These are phyloP conservation scores for Saposhnikovia divaricata DNA, from an alignment of 129 eudicot genomes.

Conservation along the genomic window DNA sequence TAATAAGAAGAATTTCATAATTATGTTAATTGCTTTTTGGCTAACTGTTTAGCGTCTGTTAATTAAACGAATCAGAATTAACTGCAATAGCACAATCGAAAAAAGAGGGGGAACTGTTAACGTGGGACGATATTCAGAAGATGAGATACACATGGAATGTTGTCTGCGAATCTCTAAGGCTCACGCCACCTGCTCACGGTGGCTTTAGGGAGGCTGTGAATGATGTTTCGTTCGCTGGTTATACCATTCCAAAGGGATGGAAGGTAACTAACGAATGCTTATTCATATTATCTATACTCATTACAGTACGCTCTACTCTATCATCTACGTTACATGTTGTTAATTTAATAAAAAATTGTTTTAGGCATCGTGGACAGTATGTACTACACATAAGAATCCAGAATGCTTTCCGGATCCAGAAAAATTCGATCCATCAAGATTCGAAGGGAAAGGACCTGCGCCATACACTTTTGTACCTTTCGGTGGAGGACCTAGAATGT, in stretches of 20 bases:
- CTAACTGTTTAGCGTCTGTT: too few relatives aligned
- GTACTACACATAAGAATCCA: neutral
- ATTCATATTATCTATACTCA: too few relatives aligned
- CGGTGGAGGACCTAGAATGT: slow-evolving; percentile 8
- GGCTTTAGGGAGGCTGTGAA: neutral
- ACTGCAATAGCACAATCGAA: slow-evolving; percentile 6
- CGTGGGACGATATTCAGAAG: slow-evolving; percentile 14
- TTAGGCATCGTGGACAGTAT: neutral
- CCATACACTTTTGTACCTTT: slow-evolving; percentile 12
- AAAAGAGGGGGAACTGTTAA: neutral
- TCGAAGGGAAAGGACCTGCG: slow-evolving; percentile 8
- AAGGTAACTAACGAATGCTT: too few relatives aligned
- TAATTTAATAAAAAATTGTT: too few relatives aligned
- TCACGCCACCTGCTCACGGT: slow-evolving; percentile 11
- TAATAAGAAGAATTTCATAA: too few relatives aligned
- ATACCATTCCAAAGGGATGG: slow-evolving; percentile 10
- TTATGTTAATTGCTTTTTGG: too few relatives aligned
- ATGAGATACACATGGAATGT: slow-evolving; percentile 7
- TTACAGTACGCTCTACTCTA: too few relatives aligned
- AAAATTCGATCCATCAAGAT: slow-evolving; percentile 11
- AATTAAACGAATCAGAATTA: neutral
- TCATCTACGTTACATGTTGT: too few relatives aligned
- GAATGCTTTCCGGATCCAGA: neutral
- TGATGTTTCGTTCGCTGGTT: slow-evolving; percentile 5
- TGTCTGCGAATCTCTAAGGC: slow-evolving; percentile 13